Percentiles rank a stretch among this genome's conserved stretches.
These are phyloP conservation scores for Fallopia convolvulus DNA, from an alignment of 148 eudicot genomes.

Conservation along the genomic window DNA sequence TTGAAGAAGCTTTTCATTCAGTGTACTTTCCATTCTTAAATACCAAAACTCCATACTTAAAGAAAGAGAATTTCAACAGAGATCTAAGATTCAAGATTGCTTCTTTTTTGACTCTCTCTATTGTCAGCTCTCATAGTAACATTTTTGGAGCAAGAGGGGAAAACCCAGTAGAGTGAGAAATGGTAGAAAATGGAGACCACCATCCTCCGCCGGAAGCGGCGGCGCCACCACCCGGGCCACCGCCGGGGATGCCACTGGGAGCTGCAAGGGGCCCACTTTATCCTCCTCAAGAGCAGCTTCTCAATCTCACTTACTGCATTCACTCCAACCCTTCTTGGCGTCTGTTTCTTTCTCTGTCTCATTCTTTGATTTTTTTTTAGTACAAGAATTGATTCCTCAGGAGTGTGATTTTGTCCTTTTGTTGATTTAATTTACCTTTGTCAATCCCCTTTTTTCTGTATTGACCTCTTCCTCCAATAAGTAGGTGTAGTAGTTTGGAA, in stretches of 20 bases:
- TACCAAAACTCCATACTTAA: not conserved
- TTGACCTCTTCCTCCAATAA: not conserved
- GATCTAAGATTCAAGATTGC: not conserved
- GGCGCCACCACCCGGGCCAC: slow-evolving; percentile 18
- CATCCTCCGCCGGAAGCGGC: slow-evolving; percentile 29
- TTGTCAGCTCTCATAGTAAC: too few relatives aligned
- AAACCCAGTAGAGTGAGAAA: not conserved
- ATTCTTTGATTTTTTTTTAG: not conserved
- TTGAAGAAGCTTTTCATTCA: not conserved
- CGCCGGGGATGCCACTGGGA: slow-evolving; percentile 46
- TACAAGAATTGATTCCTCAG: not conserved
- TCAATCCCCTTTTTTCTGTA: too few relatives aligned
- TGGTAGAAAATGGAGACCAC: not conserved
- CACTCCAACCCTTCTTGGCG: slow-evolving; percentile 95
- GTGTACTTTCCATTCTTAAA: not conserved
- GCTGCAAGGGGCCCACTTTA: slow-evolving; percentile 53
- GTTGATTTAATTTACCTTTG: not conserved
- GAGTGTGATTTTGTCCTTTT: not conserved
- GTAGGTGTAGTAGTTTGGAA: not conserved
- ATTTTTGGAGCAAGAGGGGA: not conserved
- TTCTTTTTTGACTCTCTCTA: not conserved
- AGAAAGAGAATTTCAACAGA: not conserved
- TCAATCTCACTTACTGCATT: slow-evolving; percentile 86
- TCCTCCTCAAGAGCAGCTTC: slow-evolving; percentile 75
- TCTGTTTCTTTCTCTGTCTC: slow-evolving; percentile 24